Base-by-base conservation (phyloP, 2,329 filamentous ascomycete genomes). In the Blumeriella jaapii region DNA sequence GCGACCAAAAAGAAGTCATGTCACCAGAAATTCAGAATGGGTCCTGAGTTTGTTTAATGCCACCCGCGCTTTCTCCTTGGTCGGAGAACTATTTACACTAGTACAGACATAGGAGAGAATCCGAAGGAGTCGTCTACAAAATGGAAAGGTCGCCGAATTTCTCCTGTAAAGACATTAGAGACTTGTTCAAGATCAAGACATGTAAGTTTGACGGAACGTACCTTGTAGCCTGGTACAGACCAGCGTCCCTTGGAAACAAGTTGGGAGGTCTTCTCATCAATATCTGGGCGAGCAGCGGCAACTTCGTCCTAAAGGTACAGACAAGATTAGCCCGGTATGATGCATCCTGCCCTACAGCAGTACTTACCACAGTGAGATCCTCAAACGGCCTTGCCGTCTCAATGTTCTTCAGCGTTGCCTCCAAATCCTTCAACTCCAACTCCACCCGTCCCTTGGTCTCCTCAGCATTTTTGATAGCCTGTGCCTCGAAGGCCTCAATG, bases 161-260 rank as follows among this genome's bases (percentile, higher is more conserved):
- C 77, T 98, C 91, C 89, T 96, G 56, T 50, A 56, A 29, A 30
- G 50, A 42, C 46, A 38, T 60, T 79, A 61, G 81, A 42, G 30
- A n/a, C 27, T 30, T 36, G 13, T 4, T 17, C 7, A 13, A 1
- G n/a, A 30, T 11, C 5, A 3, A 24, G 22, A 0, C 5, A 10
- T 7, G 3, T 16, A 16, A 16, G 12, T 18, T 7, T 40, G 11
- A 6, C 27, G 18, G 15, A 18, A 34, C 79, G 55, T 69, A 89
- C 89, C 85, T 95, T 94, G 82, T 98, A 98, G 61, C 91, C 91
- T 47, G 91, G 87, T 59, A 94, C 87, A 69, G 79, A 75, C 91
- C 91, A 98, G 77, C 86, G 84, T 63, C 89, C 89, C 80, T 93
- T 95, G 64, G 84, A 84, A 49, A 98, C 87, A 61, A 98, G 77